Evolutionary conservation across 345 rosid species (phyloP), one percentile per base, ranked within the genome.

Genomic region (Orychophragmus violaceus): DNA sequence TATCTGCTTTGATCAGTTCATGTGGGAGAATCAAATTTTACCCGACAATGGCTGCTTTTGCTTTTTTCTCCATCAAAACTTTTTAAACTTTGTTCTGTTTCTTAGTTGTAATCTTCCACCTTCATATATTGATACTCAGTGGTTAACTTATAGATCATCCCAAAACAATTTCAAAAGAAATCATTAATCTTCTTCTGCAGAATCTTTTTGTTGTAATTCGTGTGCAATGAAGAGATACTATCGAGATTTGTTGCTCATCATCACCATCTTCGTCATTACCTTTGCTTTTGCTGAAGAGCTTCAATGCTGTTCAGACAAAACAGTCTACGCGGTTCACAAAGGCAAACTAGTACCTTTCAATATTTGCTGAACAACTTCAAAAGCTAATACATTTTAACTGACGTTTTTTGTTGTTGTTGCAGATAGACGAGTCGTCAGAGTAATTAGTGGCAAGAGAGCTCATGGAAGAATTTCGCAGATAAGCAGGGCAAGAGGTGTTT

Each of bases 31-130:
- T 49, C 51, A 10, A 62, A 46, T 37, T 49, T 25, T 46, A 64
- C 60, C 66, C 71, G 66, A 72, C 71, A 72, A 39, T 49, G 37
- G 13, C 48, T 59, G 51, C 59, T 65, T 50, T 64, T 37, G 60
- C 66, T 58, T 45, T 18, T n/a, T 14, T 3, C 0, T 37, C 28
- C 66, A 57, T 37, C 32, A 63, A 42, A 54, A n/a, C n/a, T 45
- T 63, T 23, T 29, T 30, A 62, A n/a, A 50, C 29, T 64, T 58
- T 37, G 24, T 64, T 56, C 51, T 33, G 59, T 72, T 49, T 46
- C 30, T 71, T 13, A 54, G 11, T 33, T 62, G 63, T 54, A 19
- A 49, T 57, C 46, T 72, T 57, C 32, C 22, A 42, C 63, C 68
- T 42, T 24, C 14, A 30, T 44, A 30, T 6, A 56, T 32, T 22